Base-by-base conservation (phyloP, 495 filamentous ascomycete species). In the Cryomyces antarcticus region DNA sequence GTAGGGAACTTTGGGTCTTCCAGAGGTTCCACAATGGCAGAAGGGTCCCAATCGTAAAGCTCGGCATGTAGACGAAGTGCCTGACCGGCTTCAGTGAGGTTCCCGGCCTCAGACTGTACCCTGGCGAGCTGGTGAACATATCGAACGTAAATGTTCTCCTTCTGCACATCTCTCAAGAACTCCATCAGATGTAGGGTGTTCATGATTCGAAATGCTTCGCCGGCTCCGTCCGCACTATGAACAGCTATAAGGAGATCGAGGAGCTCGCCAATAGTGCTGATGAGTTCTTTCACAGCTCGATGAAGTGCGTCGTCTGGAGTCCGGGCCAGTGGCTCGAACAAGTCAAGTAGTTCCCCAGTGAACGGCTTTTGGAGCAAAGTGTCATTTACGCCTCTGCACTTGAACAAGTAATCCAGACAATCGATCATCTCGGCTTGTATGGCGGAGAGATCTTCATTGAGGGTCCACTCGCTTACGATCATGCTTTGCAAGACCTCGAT, bases 381-480 rank as follows among this genome's bases (percentile, higher is more conserved):
- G 60, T 95, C 88, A 10, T 76, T 89, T 57, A 94, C 70, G 12
- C 75, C 74, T 58, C 86, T 88, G 6, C 74, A 70, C 53, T 93
- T 92, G 68, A 94, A 95, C 17, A 93, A 70, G n/a, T 70, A 66
- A 51, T 96, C 92, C 41, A 99, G 64, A 49, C 82, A 92, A 51
- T 94, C 88, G 52, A 99, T 93, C 67, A 95, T 85, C 61, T 94
- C 92, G 4, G 85, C 87, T 57, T 96, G 87, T 42, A 99, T 80
- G 45, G 92, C 77, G 9, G 77, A 81, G 17, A 99, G 64, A 52
- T 96, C 87, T 54, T 93, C 77, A 51, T 83, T 94, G 43, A 96
- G 62, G n/a, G 80, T 88, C 89, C 89, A 99, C 62, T 96, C 88
- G 57, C 86, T 92, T 47, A 96, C 75, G 43, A 96, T 93, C 92